Conservation (phyloP, 805 yeast species). For the Myxozyma vanderwaltii region DNA sequence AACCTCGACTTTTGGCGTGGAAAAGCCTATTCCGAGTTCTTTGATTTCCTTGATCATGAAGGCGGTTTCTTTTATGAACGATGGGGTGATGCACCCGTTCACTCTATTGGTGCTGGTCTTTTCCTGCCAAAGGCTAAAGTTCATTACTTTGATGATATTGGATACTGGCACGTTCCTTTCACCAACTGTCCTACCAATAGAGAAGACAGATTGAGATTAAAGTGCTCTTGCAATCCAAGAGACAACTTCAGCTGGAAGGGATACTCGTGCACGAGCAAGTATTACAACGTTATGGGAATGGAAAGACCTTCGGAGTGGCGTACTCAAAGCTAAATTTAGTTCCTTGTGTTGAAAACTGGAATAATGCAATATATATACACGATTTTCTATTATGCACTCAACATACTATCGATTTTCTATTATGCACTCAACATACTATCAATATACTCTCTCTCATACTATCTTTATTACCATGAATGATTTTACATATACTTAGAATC, state of each 20-base stretch:
- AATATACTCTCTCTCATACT: too few species aligned
- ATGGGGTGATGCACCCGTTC: constrained; percentile 82
- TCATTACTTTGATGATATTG: constrained; percentile 63
- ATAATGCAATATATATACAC: too few species aligned
- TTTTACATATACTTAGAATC: too few species aligned
- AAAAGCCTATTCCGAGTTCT: constrained; percentile 57
- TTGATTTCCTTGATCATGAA: constrained; percentile 57
- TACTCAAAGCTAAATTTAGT: constrained; percentile 26
- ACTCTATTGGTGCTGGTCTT: constrained; percentile 62
- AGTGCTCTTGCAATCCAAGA: constrained; percentile 58
- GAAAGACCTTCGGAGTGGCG: constrained; percentile 35
- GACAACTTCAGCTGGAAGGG: constrained; percentile 47
- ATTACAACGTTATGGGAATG: constrained; percentile 39
- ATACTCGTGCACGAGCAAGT: constrained; percentile 46
- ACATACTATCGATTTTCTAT: too few species aligned
- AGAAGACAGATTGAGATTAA: constrained; percentile 55
- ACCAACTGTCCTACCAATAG: constrained; percentile 57
- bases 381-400: too few species aligned
- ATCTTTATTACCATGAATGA: too few species aligned
- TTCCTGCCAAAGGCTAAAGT: constrained; percentile 55
- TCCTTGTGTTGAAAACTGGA: too few species aligned
- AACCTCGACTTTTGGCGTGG: constrained; percentile 59
- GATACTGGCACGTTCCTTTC: constrained; percentile 62
- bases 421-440: too few species aligned
- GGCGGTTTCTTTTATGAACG: constrained; percentile 76